These are phyloP conservation scores for Colletotrichum tropicicola DNA, from an alignment of 2,329 filamentous ascomycete genomes.

Conservation along the genomic window DNA sequence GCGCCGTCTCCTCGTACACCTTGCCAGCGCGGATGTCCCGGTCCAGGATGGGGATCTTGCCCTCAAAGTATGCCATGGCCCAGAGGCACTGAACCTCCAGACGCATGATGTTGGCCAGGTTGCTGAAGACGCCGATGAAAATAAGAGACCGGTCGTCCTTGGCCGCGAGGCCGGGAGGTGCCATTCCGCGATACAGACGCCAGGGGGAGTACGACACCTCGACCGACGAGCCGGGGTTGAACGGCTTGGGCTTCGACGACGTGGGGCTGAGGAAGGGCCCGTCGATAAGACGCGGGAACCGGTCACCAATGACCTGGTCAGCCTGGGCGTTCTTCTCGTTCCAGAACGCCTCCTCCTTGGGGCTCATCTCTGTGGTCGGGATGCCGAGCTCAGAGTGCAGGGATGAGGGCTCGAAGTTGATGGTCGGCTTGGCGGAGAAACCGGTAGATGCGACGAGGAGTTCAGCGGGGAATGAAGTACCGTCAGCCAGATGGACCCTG, in stretches of 20 bases:
- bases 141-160: slow-evolving; percentile 52
- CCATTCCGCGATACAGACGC: slow-evolving; percentile 38
- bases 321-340: slow-evolving; percentile 19
- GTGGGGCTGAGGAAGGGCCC: slow-evolving; percentile 22
- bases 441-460: slow-evolving; percentile 48
- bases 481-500: slow-evolving; percentile 57
- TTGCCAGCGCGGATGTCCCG: slow-evolving; percentile 1
- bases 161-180: slow-evolving; percentile 38
- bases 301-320: slow-evolving; percentile 25
- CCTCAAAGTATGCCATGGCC: slow-evolving; percentile 65
- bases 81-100: slow-evolving; percentile 60
- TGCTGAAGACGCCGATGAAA: slow-evolving; percentile 56
- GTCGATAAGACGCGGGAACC: slow-evolving; percentile 30
- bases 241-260: slow-evolving; percentile 20
- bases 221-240: slow-evolving; percentile 29
- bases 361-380: slow-evolving; percentile 29
- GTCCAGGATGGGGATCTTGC: slow-evolving; percentile 43
- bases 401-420: slow-evolving; percentile 31
- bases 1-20: slow-evolving; percentile 48
- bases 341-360: slow-evolving; percentile 30
- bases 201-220: slow-evolving; percentile 33
- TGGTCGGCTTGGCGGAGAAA: slow-evolving; percentile 34
- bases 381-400: slow-evolving; percentile 33
- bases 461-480: slow-evolving; percentile 53
- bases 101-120: slow-evolving; percentile 52